Base-by-base conservation (phyloP, 257 asterid genomes). In the Scutellaria minor region DNA sequence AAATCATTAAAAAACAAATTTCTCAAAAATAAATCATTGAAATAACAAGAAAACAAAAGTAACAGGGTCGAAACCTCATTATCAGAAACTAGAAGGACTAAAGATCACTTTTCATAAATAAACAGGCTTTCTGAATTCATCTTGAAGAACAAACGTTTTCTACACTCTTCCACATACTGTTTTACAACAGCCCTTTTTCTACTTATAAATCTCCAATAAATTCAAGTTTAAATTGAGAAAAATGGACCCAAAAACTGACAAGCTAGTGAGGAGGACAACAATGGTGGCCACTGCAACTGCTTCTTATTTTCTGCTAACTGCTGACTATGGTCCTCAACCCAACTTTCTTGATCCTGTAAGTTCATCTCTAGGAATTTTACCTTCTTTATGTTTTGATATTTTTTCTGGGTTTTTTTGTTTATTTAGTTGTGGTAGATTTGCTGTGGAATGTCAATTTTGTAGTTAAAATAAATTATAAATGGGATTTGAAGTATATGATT, bases 261-360 rank as follows among this genome's bases (percentile, higher is more conserved):
- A 89, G 84, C 78, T 90, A 1, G 89, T 93, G 74, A 81, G 97
- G 72, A 83, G 88, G 83, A 90, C 96, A 27, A 83, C 97, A 5
- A 83, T 93, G 90, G 85, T 87, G 72, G 96, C 97, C 50, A 87
- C 96, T n/a, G 86, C 55, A 0, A 86, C 91, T 14, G 96, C 90
- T 68, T 82, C 98, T 14, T 93, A 90, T 83, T 79, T 93, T 40
- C 96, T 93, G 57, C 86, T 93, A 76, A 93, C 96, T 39, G 97
- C 98, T 52, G 98, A 93, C 56, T 90, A 90, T 70, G 98, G 98
- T 53, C 73, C 93, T 39, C 83, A 85, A 68, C 97, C 97, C 56
- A 93, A 77, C 72, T 88, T 83, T 69, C 93, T 93, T 40, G 95
- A 90, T 76, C 98, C 97, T 24, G 96, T 89, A 81, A 77, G 82